Base-by-base conservation (phyloP, 257 asterid genomes). In the Lithospermum erythrorhizon region DNA sequence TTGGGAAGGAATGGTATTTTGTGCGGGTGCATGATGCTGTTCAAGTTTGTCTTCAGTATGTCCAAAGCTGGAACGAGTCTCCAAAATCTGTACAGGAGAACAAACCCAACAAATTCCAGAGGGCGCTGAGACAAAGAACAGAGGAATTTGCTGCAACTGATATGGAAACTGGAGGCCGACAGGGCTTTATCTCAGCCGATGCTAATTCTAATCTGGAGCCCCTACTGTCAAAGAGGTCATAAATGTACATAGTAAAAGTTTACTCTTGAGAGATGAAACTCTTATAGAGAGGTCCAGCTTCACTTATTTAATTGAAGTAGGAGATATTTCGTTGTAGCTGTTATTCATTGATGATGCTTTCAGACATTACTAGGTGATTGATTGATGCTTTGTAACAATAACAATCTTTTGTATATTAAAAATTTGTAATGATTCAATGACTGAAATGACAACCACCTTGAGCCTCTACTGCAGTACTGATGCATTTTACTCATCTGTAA, bases 1-100 rank as follows among this genome's bases (percentile, higher is more conserved):
- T 90, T 30, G 98, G 98, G 61, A 81, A 82, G 66, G 91, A 87
- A 59, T 90, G 98, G 98, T 86, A 75, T 66, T 90, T 90, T 29
- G 98, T 90, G 22, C 81, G 98, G 64, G 89, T 87, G 22, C 98
- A 87, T 4, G 98, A 90, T 37, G 96, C 98, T 8, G 95, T 90
- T 65, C 98, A 87, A 85, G 79, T 87, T 62, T 90, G 98, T 71
- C 78, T 82, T 58, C 95, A 79, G 59, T 83, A 73, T 47, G 96
- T 86, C 17, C 94, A 78, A 71, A 75, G 79, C 65, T 65, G 78
- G 66, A 80, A 57, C 2, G 81, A 67, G 51, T 65, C 79, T 45
- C 74, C 87, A 10, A 65, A 65, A 71, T 2, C 48, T 41, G 0
- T 14, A 68, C 72, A 21, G 78, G 62, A 22, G 70, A 82, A 48